Evolutionary conservation across 1,284 basidiomycete species (phyloP).

Genomic region (Macrocybe sp.): DNA sequence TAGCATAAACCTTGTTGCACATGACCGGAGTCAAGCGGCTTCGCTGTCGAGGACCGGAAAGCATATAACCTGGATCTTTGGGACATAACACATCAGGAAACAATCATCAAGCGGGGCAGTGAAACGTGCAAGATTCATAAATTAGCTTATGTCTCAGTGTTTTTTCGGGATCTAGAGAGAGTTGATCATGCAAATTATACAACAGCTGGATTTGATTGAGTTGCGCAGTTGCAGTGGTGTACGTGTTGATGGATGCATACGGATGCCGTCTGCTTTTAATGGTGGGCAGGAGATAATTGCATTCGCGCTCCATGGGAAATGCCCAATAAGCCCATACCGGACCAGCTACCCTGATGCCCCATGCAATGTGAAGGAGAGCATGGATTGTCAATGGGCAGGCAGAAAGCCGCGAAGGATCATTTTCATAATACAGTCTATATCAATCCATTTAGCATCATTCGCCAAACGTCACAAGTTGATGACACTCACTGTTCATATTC

Average conservation of each 20-base stretch:
- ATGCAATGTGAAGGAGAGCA: slow-evolving; percentile 16
- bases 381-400: slow-evolving; percentile 29
- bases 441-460: too few species aligned
- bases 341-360: slow-evolving; percentile 25
- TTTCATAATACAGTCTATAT: slow-evolving; percentile 35
- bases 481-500: slow-evolving; percentile 35
- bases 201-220: slow-evolving; percentile 23
- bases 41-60: background rate
- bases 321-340: slow-evolving; percentile 42
- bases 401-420: slow-evolving; percentile 21
- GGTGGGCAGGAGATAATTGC: slow-evolving; percentile 20
- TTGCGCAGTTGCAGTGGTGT: slow-evolving; percentile 21
- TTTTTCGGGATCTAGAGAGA: slow-evolving; percentile 7
- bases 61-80: slow-evolving; percentile 7
- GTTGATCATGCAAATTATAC: slow-evolving; percentile 16
- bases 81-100: background rate
- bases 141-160: too few species aligned
- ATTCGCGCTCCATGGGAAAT: slow-evolving; percentile 33
- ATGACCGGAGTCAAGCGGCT: too few species aligned
- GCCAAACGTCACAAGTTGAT: too few species aligned
- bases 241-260: slow-evolving; percentile 23
- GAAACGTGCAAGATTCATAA: too few species aligned
- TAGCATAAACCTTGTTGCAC: too few species aligned
- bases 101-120: too few species aligned
- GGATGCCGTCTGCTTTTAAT: slow-evolving; percentile 25